Base-by-base conservation (phyloP, 2,329 filamentous ascomycete species). In the Periglandula ipomoeae region DNA sequence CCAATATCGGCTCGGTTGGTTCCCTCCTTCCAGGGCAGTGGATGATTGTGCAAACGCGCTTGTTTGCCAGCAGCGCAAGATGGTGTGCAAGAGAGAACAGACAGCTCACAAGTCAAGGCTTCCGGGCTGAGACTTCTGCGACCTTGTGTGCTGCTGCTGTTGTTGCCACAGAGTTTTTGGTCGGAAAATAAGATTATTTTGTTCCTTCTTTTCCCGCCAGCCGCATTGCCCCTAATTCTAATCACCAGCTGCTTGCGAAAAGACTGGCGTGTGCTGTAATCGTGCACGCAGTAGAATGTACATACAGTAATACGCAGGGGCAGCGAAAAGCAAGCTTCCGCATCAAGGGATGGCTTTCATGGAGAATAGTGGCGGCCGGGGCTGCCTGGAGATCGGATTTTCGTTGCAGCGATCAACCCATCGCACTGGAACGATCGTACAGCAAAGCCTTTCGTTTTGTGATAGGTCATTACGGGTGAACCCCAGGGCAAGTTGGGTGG, bases 291-390 rank as follows among this genome's bases (percentile, higher is more conserved):
- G n/a, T n/a, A n/a, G n/a, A n/a, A n/a, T n/a, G n/a, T n/a, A n/a
- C n/a, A n/a, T n/a, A n/a, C n/a, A n/a, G 27, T 3, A 2, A 30
- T 8, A 30, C 3, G 27, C 27, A 30, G 27, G 27, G 30, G 19
- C 30, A 13, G 19, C 13, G 20, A 37, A 24, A 45, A 45, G 32
- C n/a, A 37, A 37, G 9, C 30, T n/a, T 9, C 22, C 9, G 15
- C 26, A 30, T 19, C 22, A 45, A 46, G 44, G 24, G 23, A 46
- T 30, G 13, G 35, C 32, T 13, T 45, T 30, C 43, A 46, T 38
- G 34, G 22, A 20, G n/a, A 32, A 24, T 22, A 46, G 4, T 30
- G 44, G 44, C 17, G 38, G 35, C 23, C 23, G 19, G 34, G 22
- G 22, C n/a, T 30, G 23, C 23, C 22, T 30, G n/a, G 15, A 7